Conservation (phyloP, 208 protist species). For the Acanthamoeba castellanii region DNA sequence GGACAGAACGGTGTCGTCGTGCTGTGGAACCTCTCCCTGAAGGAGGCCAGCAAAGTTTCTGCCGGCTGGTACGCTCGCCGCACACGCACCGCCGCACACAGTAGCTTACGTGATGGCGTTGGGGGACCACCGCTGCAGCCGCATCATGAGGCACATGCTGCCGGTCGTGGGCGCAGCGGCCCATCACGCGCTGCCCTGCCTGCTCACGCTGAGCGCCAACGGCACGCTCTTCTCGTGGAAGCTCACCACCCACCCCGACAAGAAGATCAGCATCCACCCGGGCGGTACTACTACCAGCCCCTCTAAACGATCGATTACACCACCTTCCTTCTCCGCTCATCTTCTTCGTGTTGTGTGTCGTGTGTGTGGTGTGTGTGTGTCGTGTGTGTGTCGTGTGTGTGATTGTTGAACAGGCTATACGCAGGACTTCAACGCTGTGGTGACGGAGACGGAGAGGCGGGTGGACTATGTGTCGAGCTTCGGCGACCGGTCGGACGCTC, state of each 20-base stretch:
- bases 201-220: conserved; percentile 35
- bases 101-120: not conserved
- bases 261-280: conserved; percentile 58
- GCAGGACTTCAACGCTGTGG: conserved; percentile 56
- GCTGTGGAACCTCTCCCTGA: conserved; percentile 41
- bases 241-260: not conserved
- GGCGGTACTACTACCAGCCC: not conserved
- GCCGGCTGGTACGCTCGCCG: not conserved
- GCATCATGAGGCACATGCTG: conserved; percentile 34
- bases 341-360: too few species aligned
- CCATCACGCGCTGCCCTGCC: conserved; percentile 27
- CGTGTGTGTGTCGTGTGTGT: too few species aligned
- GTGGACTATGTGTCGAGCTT: not conserved
- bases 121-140: not conserved
- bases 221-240: conserved; percentile 49
- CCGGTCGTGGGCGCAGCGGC: conserved; percentile 16
- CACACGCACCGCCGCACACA: not conserved
- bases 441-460: conserved; percentile 46
- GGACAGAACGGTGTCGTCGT: conserved; percentile 60
- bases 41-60: conserved; percentile 1
- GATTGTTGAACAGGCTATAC: conserved; percentile 65
- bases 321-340: not conserved
- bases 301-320: too few species aligned
- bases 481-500: not conserved
- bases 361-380: too few species aligned